Conservation (phyloP, 176 grass and related monocot species). For the Musa itinerans region DNA sequence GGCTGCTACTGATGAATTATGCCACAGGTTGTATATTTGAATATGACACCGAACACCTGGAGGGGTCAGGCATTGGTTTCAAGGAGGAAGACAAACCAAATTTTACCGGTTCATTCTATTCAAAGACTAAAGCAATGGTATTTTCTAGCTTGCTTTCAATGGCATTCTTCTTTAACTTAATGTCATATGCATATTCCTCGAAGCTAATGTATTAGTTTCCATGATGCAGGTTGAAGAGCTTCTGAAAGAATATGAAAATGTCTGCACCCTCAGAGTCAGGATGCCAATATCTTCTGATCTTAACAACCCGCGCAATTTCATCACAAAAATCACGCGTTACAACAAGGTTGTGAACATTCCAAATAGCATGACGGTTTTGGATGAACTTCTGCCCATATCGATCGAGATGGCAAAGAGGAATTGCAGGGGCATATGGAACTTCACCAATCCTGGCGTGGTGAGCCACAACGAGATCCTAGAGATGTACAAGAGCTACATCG, state of each 20-base stretch:
- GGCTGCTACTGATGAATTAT: constrained; percentile 12
- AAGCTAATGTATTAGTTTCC: not conserved
- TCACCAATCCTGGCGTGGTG: not conserved
- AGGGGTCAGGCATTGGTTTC: constrained; percentile 5
- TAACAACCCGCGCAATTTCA: constrained; percentile 2
- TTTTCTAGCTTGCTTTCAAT: not conserved
- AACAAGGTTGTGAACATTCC: constrained; percentile 5
- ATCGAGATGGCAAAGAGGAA: constrained; percentile 4
- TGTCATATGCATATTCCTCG: not conserved
- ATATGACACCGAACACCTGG: constrained; percentile 6
- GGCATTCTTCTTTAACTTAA: not conserved
- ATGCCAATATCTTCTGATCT: constrained; percentile 6
- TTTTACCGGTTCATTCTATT: constrained; percentile 2
- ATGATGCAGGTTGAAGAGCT: constrained; percentile 3
- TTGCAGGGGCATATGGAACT: constrained; percentile 8
- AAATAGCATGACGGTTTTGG: constrained; percentile 4
- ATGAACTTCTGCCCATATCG: not conserved
- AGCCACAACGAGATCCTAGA: constrained; percentile 2
- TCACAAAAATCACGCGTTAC: constrained; percentile 3
- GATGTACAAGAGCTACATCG: constrained; percentile 2
- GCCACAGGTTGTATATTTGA: constrained; percentile 11
- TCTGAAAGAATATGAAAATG: constrained; percentile 3
- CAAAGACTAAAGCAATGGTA: constrained; percentile 9
- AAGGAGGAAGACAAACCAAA: constrained; percentile 1
- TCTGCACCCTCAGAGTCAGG: constrained; percentile 1